phyloP scores from a whole-genome alignment of 805 yeast species.

The Kuraishia hungarica region DNA sequence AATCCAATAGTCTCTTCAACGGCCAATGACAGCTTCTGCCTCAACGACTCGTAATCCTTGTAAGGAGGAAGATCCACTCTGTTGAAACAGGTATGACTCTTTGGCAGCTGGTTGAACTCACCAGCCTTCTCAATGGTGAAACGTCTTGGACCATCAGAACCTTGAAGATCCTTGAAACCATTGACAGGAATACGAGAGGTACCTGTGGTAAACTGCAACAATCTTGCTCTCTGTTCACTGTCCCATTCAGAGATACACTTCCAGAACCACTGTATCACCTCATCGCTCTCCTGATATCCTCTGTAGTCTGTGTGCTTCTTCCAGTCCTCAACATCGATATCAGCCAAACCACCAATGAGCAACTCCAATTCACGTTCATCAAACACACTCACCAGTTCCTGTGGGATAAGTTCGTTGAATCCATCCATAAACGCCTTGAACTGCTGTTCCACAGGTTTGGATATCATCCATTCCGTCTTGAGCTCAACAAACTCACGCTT shows the following conservation, averaged over 20 bases:
- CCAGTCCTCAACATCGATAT: constrained; percentile 98
- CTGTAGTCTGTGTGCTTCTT: constrained; percentile 97
- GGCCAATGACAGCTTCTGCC: constrained; percentile 87
- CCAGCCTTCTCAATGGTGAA: constrained; percentile 99
- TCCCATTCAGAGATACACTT: constrained; percentile 90
- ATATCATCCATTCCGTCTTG: constrained; percentile 93
- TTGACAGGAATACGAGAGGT: constrained; percentile 98
- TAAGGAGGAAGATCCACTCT: constrained; percentile 98
- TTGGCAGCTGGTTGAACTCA: constrained; percentile 85
- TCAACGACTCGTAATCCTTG: constrained; percentile 71
- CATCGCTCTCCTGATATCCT: constrained; percentile 94
- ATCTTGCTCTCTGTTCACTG: constrained; percentile 90
- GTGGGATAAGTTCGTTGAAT: constrained; percentile 94
- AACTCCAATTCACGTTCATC: constrained; percentile 97
- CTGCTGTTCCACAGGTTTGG: constrained; percentile 89
- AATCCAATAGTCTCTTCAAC: constrained; percentile 99
- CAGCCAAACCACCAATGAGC: constrained; percentile 96
- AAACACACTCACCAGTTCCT: constrained; percentile 90
- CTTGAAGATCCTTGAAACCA: constrained; percentile 97
- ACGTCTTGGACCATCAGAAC: constrained; percentile 98
- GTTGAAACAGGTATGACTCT: constrained; percentile 97
- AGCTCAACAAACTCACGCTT: constrained; percentile 93
- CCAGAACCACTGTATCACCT: constrained; percentile 99
- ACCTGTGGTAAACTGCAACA: constrained; percentile 96
- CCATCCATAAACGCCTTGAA: constrained; percentile 96